A percentile compares a stretch with the other conserved stretches of the same genome.
phyloP scores from a whole-genome alignment of 495 filamentous ascomycete species.

The Saxophila tyrrhenica region DNA sequence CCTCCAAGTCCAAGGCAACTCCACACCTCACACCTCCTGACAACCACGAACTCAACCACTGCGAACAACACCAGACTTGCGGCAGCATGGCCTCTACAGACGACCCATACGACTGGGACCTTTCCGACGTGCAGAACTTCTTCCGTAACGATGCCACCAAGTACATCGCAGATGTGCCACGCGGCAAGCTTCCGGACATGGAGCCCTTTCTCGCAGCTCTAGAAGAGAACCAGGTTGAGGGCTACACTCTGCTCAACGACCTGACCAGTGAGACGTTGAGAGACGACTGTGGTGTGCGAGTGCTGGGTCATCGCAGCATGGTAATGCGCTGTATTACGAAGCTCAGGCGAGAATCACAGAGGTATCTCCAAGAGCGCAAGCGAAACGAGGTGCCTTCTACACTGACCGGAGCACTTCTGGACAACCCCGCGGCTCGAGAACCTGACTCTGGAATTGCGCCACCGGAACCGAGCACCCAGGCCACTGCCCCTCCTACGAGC shows the following conservation, averaged over 20 bases:
- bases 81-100: too few species aligned
- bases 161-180: conserved; percentile 27
- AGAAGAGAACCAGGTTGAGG: conserved; percentile 48
- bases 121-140: conserved; percentile 19
- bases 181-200: conserved; percentile 39
- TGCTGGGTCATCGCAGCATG: conserved; percentile 36
- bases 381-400: not conserved
- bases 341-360: conserved; percentile 34
- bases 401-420: too few species aligned
- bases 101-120: conserved; percentile 27
- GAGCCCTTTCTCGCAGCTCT: conserved; percentile 41
- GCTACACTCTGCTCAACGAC: conserved; percentile 45
- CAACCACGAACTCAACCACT: too few species aligned
- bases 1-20: too few species aligned
- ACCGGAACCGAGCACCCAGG: too few species aligned
- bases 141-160: conserved; percentile 6
- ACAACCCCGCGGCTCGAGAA: too few species aligned
- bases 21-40: too few species aligned
- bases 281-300: conserved; percentile 40
- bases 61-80: too few species aligned
- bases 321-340: conserved; percentile 38
- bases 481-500: too few species aligned
- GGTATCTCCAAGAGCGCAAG: conserved; percentile 22
- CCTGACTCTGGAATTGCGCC: too few species aligned
- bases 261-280: conserved; percentile 36